Conservation (phyloP, 2,329 filamentous ascomycete species). For the Nectriaceae sp. region DNA sequence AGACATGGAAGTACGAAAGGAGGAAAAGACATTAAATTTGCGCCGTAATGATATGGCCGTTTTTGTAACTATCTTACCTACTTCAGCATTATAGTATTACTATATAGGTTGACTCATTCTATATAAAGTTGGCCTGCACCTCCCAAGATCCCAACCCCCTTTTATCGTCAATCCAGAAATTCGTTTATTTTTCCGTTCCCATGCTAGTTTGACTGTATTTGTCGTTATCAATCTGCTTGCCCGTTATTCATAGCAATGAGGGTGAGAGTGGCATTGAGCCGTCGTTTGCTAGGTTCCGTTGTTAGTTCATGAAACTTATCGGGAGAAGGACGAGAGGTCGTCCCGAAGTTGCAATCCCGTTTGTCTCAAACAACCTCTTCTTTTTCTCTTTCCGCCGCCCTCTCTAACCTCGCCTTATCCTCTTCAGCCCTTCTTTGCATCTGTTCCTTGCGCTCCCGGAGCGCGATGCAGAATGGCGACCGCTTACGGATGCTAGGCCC, state of each 20-base stretch:
- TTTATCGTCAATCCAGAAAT: too few species aligned
- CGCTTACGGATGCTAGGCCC: slow-evolving; percentile 55
- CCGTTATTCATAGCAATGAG: too few species aligned
- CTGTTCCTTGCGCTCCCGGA: slow-evolving; percentile 53
- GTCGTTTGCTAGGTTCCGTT: too few species aligned
- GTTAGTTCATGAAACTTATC: too few species aligned
- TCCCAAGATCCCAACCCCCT: too few species aligned
- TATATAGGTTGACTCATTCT: slow-evolving; percentile 2
- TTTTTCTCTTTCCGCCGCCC: slow-evolving; percentile 22
- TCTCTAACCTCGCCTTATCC: slow-evolving; percentile 31
- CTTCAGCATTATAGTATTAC: slow-evolving; percentile 4
- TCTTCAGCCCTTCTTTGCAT: slow-evolving; percentile 43
- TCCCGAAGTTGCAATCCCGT: not conserved
- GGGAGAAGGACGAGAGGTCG: too few species aligned
- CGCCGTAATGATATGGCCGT: not conserved
- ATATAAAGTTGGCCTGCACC: not conserved
- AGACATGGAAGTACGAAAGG: too few species aligned
- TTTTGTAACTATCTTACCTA: slow-evolving; percentile 3
- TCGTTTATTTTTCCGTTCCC: too few species aligned
- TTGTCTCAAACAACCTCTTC: slow-evolving; percentile 10
- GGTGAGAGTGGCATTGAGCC: too few species aligned
- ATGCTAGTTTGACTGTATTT: too few species aligned
- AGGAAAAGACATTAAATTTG: not conserved
- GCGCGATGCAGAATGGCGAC: slow-evolving; percentile 63
- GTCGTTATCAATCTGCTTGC: too few species aligned